Evolutionary conservation across 306 rosid species (phyloP), one percentile per base, ranked within the genome.

Genomic region (Cajanus cajan): DNA sequence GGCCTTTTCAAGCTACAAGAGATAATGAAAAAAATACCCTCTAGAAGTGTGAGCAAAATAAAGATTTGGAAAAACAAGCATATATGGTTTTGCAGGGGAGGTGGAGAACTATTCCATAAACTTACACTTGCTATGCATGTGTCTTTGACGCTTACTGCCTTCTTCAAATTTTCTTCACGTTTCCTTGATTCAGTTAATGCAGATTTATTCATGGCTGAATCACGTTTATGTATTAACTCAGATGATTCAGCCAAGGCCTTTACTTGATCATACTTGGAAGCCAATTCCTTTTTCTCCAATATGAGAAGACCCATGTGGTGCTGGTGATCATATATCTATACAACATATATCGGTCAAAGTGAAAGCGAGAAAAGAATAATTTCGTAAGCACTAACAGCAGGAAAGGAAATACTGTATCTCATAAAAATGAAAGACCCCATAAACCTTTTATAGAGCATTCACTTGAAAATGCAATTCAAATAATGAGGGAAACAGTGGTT

Each of bases 231-330:
- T 77, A 75, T 43, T 72, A 93, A 78, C 65, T 90, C 93, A 51
- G 86, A 84, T 8, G 98, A 85, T 54, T 96, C 97, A 22, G 86
- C 74, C 72, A 85, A 78, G 76, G 84, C 83, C 85, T 90, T 90
- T 16, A 83, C 71, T 52, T 91, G 86, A 62, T 93, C 99, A 83
- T 78, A 89, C 71, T 90, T 87, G 69, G 88, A 84, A 65, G 77
- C 61, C 86, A 88, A 78, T 68, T 90, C 96, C 76, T 86, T 93
- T 78, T 72, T 96, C 90, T 91, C 99, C 88, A 96, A 59, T 80
- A 96, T 80, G 82, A 96, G 87, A 85, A 96, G 97, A 64, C 99
- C 99, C 99, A 96, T 96, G 81, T 96, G 96, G 78, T 93, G 94
- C 79, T 93, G 98, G 84, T 87, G 99, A 66, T 96, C 92, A 33